Conservation (phyloP, 2,329 filamentous ascomycete species). For the Trichoderma koningiopsis region DNA sequence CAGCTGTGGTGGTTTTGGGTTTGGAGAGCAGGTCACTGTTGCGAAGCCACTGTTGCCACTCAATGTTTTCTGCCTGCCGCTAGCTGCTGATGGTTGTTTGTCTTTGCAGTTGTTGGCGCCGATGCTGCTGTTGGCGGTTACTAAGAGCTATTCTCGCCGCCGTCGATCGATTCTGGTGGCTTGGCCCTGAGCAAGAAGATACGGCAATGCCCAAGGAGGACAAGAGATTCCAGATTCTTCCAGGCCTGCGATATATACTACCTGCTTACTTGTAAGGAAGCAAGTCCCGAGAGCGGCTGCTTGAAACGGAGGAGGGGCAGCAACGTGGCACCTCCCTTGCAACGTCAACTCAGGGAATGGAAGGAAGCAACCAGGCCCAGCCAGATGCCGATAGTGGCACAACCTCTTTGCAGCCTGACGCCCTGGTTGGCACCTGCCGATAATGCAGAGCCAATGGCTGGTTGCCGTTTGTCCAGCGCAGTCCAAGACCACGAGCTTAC, state of each 20-base stretch:
- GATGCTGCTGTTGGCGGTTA: not conserved
- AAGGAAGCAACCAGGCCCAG: conserved; percentile 12
- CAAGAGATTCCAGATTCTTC: not conserved
- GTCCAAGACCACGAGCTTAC: not conserved
- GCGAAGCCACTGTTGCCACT: not conserved
- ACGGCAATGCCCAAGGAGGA: not conserved
- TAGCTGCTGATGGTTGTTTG: not conserved
- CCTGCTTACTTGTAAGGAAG: not conserved
- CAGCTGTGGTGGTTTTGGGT: not conserved
- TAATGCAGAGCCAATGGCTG: conserved; percentile 6
- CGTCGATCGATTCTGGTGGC: not conserved
- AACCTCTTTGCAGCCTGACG: not conserved
- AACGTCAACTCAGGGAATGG: conserved; percentile 7
- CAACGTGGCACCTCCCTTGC: conserved; percentile 10
- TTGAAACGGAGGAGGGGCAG: conserved; percentile 6
- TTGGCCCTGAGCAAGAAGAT: not conserved
- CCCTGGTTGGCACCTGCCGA: not conserved
- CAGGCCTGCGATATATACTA: not conserved
- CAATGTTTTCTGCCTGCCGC: not conserved
- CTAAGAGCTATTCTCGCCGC: not conserved
- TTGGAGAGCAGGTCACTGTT: not conserved
- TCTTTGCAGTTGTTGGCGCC: not conserved
- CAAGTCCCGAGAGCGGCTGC: not conserved
- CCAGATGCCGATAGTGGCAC: conserved; percentile 1
- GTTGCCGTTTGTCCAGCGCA: not conserved